These are phyloP conservation scores for Basipetospora sp. DNA, from an alignment of 2,329 filamentous ascomycete genomes.

Conservation along the genomic window DNA sequence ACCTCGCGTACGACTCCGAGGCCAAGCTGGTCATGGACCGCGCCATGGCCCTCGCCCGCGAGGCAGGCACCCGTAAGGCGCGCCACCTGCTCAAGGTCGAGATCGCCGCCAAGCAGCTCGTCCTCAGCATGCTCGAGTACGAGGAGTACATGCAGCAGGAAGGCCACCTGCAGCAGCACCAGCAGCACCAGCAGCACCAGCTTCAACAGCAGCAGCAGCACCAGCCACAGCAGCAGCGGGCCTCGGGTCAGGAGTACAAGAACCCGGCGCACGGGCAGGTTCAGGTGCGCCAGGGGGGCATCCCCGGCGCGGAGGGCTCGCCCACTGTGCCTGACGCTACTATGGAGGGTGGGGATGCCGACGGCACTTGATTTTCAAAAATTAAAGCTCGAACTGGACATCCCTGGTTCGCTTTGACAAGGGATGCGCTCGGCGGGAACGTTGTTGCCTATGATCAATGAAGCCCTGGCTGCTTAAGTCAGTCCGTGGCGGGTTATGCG, in stretches of 20 bases:
- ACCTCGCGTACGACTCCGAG: conserved; percentile 17
- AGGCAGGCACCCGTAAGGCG: conserved; percentile 25
- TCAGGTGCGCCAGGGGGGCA: neutral
- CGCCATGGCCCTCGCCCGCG: conserved; percentile 30
- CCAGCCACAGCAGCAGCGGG: neutral
- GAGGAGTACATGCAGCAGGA: conserved; percentile 25
- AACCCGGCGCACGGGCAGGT: neutral
- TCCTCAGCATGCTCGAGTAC: conserved; percentile 36
- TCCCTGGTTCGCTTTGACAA: too few relatives aligned
- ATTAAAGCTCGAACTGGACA: too few relatives aligned
- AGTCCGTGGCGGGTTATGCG: too few relatives aligned
- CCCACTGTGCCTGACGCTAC: conserved; percentile 3
- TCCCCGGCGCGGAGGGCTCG: neutral
- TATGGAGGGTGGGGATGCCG: conserved; percentile 4
- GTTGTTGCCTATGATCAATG: too few relatives aligned
- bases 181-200: conserved; percentile 11
- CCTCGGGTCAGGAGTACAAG: too few relatives aligned
- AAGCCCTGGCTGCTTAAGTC: too few relatives aligned
- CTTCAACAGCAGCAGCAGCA: conserved; percentile 6
- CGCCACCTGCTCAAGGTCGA: conserved; percentile 38
- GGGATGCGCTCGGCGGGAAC: too few relatives aligned
- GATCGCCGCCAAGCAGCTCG: conserved; percentile 38
- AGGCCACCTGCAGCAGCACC: conserved; percentile 14
- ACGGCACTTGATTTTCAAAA: too few relatives aligned
- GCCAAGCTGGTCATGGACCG: conserved; percentile 29